These are phyloP conservation scores for Xerocomus brunneocitrinus DNA, from an alignment of 768 basidiomycete genomes.

Conservation along the genomic window DNA sequence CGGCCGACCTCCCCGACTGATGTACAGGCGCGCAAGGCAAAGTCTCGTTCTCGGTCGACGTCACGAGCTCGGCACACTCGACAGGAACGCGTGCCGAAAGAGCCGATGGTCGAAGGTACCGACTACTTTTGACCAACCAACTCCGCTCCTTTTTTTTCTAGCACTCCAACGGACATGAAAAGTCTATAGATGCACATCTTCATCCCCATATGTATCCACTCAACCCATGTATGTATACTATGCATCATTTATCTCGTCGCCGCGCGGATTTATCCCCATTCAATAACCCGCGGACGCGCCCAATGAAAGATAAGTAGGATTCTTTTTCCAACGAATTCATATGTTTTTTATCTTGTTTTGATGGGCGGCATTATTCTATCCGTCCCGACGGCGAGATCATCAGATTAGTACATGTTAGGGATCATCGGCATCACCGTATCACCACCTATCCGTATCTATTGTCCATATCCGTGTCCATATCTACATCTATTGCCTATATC, in stretches of 20 bases:
- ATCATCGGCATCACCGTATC: neutral
- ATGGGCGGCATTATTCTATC: neutral
- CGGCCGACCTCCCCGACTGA: slow-evolving; percentile 5
- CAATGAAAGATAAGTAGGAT: neutral
- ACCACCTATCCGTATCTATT: neutral
- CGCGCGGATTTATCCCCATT: neutral
- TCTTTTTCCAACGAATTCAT: neutral
- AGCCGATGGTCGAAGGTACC: neutral
- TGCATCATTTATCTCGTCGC: neutral
- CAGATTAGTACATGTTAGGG: neutral
- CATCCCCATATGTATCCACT: neutral
- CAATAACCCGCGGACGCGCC: neutral
- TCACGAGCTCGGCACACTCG: neutral
- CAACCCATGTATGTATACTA: neutral
- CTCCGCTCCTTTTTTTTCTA: neutral
- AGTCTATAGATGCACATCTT: neutral
- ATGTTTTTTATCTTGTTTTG: neutral
- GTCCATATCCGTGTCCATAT: neutral
- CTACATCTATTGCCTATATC: neutral
- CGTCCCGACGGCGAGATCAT: neutral
- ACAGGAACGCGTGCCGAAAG: neutral
- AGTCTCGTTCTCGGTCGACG: neutral
- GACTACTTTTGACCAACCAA: neutral
- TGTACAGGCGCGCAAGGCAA: neutral
- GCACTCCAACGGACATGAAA: neutral